Evolutionary conservation across 164 flowering plant species (phyloP), one percentile per base, ranked within the genome.

Genomic region (Cinnamomum micranthum): DNA sequence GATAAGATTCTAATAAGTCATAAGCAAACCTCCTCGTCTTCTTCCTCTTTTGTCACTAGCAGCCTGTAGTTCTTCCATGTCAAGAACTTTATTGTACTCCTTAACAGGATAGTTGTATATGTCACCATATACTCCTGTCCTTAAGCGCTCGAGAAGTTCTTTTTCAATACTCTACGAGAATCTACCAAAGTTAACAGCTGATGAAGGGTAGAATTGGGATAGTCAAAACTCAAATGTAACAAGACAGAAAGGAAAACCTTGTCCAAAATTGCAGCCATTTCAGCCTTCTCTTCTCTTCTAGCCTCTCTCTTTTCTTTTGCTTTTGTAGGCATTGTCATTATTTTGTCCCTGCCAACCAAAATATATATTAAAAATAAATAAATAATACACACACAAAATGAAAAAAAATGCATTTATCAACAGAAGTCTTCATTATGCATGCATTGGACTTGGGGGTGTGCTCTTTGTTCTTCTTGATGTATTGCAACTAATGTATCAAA

Each of bases 281-380:
- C 92, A 76, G 97, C 97, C 80, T 93, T 92, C 68, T 86, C 89
- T 81, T 88, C 91, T 76, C 97, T 86, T 75, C 97, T 85, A 50
- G 90, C 78, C 74, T 94, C 98, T 82, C 97, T 83, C 80, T 88
- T 90, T 47, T 24, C n/a, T 24, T 68, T 87, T 82, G 82, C 85
- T 69, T 90, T 95, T 64, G 92, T 86, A 1, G 99, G 98, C 23
- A 79, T 74, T 2, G 97, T 91, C 94, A 90, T 87, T 80, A 93
- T 87, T 82, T 91, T 93, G 79, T 93, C 98, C 84, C 99, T 93
- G 80, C 52, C 59, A 74, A 14, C 41, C 10, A 35, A 35, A 6
- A 35, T 35, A 35, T 35, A 35, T 35, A 35, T 35, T 35, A 35
- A 35, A 35, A 35, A 35, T 35, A 35, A 35, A 35, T 0, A 35